Percentiles rank a stretch among this genome's conserved stretches.
Conservation (phyloP, 352 stramenopile species). For the Blastocystis sp. region DNA sequence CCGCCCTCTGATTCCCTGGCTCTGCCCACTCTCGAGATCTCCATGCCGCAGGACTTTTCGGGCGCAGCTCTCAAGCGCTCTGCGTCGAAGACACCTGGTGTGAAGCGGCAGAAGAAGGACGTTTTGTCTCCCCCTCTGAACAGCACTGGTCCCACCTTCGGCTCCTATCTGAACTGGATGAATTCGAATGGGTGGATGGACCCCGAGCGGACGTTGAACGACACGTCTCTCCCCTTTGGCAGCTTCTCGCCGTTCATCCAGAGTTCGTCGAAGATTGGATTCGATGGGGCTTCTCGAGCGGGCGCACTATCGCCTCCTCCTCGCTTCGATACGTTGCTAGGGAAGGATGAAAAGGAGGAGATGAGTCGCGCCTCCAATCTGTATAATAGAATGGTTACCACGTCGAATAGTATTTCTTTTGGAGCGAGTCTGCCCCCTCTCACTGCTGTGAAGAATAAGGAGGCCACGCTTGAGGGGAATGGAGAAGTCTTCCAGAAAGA, state of each 20-base stretch:
- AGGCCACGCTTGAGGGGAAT: neutral
- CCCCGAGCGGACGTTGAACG: neutral
- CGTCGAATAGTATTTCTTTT: neutral
- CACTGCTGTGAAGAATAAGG: neutral
- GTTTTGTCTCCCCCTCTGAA: neutral
- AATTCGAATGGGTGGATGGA: constrained; percentile 29
- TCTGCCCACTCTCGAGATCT: neutral
- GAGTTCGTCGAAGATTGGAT: neutral
- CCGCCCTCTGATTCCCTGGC: neutral
- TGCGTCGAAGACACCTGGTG: neutral
- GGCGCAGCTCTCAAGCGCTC: neutral
- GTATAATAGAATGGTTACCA: constrained; percentile 1
- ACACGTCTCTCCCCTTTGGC: neutral
- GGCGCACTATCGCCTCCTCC: neutral
- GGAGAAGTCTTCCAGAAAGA: constrained; percentile 36
- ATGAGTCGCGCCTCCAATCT: neutral
- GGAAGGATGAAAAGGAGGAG: neutral
- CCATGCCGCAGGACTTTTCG: neutral
- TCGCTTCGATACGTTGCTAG: neutral
- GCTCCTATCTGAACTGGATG: neutral
- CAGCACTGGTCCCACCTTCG: neutral
- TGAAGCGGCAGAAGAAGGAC: neutral
- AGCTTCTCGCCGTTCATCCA: neutral
- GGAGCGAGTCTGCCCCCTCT: neutral
- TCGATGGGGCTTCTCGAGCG: neutral